Conservation (phyloP, 2,329 filamentous ascomycete genomes). For the Aspergillus cejpii region DNA sequence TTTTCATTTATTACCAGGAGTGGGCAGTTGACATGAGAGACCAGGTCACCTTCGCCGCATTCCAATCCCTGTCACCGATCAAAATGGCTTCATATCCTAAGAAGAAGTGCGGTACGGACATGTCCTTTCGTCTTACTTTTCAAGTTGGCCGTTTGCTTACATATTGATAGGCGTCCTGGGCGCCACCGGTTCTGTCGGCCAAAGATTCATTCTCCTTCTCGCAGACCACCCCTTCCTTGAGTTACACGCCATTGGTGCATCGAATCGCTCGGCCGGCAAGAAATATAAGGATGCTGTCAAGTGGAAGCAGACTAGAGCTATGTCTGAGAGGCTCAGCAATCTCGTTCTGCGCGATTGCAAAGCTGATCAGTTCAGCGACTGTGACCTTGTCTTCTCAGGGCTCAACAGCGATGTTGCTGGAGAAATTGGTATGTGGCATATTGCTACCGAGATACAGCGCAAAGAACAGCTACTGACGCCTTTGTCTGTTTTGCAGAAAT, state of each 20-base stretch:
- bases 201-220: constrained; percentile 90
- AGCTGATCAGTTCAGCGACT: constrained; percentile 75
- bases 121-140: constrained; percentile 9
- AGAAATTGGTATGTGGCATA: constrained; percentile 65
- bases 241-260: constrained; percentile 84
- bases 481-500: constrained; percentile 58
- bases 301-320: constrained; percentile 87
- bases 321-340: constrained; percentile 67
- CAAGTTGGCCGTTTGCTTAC: constrained; percentile 5
- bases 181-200: constrained; percentile 88
- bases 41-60: constrained; percentile 2
- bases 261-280: constrained; percentile 82
- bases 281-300: constrained; percentile 87
- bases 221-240: constrained; percentile 79
- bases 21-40: constrained; percentile 2
- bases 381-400: constrained; percentile 88
- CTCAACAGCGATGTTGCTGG: constrained; percentile 89
- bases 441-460: not conserved
- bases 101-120: constrained; percentile 37
- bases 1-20: not conserved
- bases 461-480: not conserved
- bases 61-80: constrained; percentile 7
- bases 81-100: constrained; percentile 32
- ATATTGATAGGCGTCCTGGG: constrained; percentile 62
- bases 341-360: constrained; percentile 80